Evolutionary conservation across 1,139 yeast genomes (phyloP), one percentile per base, ranked within the genome.

Genomic region (Geotrichum klebahnii): DNA sequence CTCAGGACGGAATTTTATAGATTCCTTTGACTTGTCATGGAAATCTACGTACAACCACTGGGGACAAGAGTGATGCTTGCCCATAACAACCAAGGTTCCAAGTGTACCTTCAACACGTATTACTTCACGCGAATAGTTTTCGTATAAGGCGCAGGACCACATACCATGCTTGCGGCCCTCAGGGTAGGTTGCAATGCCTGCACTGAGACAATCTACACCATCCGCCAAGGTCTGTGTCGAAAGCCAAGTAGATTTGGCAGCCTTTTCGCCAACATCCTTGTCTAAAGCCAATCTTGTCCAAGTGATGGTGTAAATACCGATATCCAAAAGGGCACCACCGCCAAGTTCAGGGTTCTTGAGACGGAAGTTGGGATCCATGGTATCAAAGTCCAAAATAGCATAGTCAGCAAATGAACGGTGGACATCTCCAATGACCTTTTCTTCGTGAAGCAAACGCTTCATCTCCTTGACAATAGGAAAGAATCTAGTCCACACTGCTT

Each of bases 401-500:
- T 69, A 68, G 49, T 71, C 66, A 51, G 67, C 65, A 14, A 75
- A 66, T 48, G 74, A 70, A 26, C 80, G 66, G 55, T 67, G 65
- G 16, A 78, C 65, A 16, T 71, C 73, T 2, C 84, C 84, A 53
- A 80, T 60, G 12, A 70, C 65, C 53, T 71, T 67, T 28, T 78
- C 74, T 24, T 72, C 69, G 56, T 73, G 76, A 29, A 80, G 60
- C 52, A 70, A 64, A 32, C 69, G 53, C 54, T 72, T 67, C 49
- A 79, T 65, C 26, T 68, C 68, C 23, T 61, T 52, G 34, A 75
- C 68, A 17, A 77, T 59, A 1, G 85, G 85, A 68, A 80, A 77
- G 60, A 77, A 80, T 45, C 84, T 68, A 1, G 84, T 77, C 86
- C 86, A 81, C 50, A 80, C 75, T 2, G 79, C 85, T 61, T 81